Evolutionary conservation across 2,329 filamentous ascomycete genomes (phyloP), one percentile per base, ranked within the genome.

Genomic region (Clonostachys sp.): DNA sequence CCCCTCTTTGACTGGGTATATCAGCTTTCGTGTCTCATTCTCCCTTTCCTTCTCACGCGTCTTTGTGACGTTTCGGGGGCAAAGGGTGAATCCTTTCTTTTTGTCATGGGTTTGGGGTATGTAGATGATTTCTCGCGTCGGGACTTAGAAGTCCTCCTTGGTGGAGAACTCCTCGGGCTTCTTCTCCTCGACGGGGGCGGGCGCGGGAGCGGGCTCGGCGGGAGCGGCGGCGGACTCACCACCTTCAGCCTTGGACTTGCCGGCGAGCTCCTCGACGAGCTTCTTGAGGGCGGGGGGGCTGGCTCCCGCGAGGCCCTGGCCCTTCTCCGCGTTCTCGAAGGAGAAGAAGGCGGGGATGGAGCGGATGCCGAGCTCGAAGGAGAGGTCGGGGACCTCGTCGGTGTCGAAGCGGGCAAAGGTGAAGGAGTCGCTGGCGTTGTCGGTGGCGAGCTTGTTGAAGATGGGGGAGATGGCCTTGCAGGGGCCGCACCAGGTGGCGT

Each of bases 291-390:
- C 61, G 7, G 59, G 51, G 6, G 64, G 65, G 47, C 61, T 66
- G 35, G 65, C 66, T 40, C 67, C 70, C 39, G 67, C 65, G 41
- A 78, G 60, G 55, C 67, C 70, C 55, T 74, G 70, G 56, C 46
- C 65, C 60, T 67, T 67, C 41, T 71, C 65, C 47, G 77, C 77
- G 45, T 79, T 68, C 63, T 77, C 72, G 63, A 84, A 81, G 66
- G 82, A 76, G 59, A 78, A 65, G 60, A 84, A 83, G 39, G 79
- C 79, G 10, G 80, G 80, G 68, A 84, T 78, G 58, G 75, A 73
- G 24, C 71, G 67, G 57, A 83, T 67, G 59, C 67, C 64, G 57
- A 81, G 74, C 51, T 71, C 65, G 13, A 61, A 57, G 46, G 78
- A 73, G 17, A 78, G 67, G 45, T 77, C 74, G 48, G 73, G 66